These are phyloP conservation scores for Colletotrichum magnum DNA, from an alignment of 2,329 filamentous ascomycete species.

Conservation along the genomic window DNA sequence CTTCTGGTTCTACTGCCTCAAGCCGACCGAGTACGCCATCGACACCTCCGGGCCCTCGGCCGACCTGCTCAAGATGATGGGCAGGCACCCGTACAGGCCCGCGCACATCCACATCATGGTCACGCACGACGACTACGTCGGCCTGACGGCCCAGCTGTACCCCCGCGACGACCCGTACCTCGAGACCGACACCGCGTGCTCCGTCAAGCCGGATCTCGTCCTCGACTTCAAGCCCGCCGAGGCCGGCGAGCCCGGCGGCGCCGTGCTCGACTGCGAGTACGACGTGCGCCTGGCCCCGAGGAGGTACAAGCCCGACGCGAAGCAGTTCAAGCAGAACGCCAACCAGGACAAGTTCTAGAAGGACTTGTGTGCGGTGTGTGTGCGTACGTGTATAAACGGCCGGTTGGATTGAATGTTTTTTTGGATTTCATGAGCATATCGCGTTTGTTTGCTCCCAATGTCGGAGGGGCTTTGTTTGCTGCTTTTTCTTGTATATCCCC, in stretches of 20 bases:
- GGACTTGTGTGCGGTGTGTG: not conserved
- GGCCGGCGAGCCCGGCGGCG: constrained; percentile 49
- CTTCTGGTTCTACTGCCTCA: constrained; percentile 74
- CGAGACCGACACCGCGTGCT: constrained; percentile 52
- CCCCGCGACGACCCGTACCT: constrained; percentile 71
- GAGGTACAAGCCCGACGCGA: constrained; percentile 45
- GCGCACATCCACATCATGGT: constrained; percentile 48
- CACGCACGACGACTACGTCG: constrained; percentile 68
- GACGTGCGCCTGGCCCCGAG: constrained; percentile 45
- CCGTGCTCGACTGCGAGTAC: constrained; percentile 49
- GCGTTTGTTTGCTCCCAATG: constrained; percentile 7
- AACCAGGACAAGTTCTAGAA: constrained; percentile 42
- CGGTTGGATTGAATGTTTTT: not conserved
- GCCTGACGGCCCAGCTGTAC: constrained; percentile 79
- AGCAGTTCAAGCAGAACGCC: constrained; percentile 42
- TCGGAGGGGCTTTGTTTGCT: constrained; percentile 5
- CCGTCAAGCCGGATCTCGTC: constrained; percentile 55
- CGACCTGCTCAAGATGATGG: constrained; percentile 44
- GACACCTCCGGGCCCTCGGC: constrained; percentile 63
- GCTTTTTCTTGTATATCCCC: constrained; percentile 21
- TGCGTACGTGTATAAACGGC: constrained; percentile 9
- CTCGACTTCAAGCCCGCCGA: constrained; percentile 60
- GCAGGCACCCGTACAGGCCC: constrained; percentile 44
- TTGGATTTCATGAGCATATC: not conserved
- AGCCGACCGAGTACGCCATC: constrained; percentile 74